phyloP scores from a whole-genome alignment of 352 stramenopile genomes.

The Globisporangium takayamanum region DNA sequence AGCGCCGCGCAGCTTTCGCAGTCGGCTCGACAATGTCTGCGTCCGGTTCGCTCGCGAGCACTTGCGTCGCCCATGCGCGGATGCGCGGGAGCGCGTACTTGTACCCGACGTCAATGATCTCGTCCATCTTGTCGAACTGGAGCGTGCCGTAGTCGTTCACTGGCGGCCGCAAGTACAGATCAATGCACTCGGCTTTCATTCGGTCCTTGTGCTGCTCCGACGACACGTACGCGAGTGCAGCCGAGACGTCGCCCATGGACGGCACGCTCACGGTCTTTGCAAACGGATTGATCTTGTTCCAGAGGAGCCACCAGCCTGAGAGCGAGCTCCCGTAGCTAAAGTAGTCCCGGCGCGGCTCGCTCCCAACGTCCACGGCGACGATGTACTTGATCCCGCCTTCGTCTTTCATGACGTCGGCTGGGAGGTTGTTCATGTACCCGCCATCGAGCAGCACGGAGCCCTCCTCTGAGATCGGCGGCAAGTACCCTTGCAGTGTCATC shows the following conservation, averaged over 20 bases:
- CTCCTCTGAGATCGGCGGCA: slow-evolving; percentile 86
- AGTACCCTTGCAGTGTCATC: slow-evolving; percentile 90
- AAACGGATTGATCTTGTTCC: slow-evolving; percentile 89
- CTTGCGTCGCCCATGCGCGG: slow-evolving; percentile 44
- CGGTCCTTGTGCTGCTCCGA: slow-evolving; percentile 86
- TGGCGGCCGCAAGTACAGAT: slow-evolving; percentile 86
- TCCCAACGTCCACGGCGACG: slow-evolving; percentile 87
- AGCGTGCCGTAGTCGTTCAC: slow-evolving; percentile 88
- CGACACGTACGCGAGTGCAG: slow-evolving; percentile 84
- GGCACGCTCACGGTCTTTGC: slow-evolving; percentile 81
- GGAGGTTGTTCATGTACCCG: slow-evolving; percentile 93
- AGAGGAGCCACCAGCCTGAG: slow-evolving; percentile 89
- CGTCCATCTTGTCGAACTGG: slow-evolving; percentile 90
- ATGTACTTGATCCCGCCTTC: slow-evolving; percentile 87
- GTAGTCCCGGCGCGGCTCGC: slow-evolving; percentile 65
- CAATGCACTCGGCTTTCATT: slow-evolving; percentile 78
- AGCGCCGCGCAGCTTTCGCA: neutral
- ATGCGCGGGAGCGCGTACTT: slow-evolving; percentile 73
- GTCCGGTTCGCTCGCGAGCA: slow-evolving; percentile 48
- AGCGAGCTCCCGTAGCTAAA: slow-evolving; percentile 77
- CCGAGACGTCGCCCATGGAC: slow-evolving; percentile 90
- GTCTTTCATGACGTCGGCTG: slow-evolving; percentile 89
- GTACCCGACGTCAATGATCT: slow-evolving; percentile 86
- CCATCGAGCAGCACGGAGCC: slow-evolving; percentile 86
- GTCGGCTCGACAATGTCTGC: slow-evolving; percentile 44